Conservation (phyloP, 257 asterid genomes). For the Misopates orontium region DNA sequence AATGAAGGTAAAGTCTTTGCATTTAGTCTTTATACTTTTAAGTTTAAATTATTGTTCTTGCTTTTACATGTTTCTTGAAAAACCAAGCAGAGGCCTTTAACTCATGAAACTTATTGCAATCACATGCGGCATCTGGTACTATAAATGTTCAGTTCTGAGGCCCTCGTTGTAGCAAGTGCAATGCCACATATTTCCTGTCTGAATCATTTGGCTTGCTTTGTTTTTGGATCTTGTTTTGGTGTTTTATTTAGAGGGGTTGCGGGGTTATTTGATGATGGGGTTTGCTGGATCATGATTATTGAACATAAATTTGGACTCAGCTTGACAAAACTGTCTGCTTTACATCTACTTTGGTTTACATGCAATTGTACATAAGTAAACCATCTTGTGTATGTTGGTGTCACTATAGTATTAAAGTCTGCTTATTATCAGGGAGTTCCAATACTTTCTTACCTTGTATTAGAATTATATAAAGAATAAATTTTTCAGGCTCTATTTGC, state of each 20-base stretch:
- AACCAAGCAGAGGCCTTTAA: not conserved
- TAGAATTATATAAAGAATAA: not conserved
- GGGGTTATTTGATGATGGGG: conserved; percentile 3
- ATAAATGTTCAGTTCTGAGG: conserved; percentile 6
- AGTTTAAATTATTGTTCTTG: no score
- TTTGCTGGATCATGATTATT: conserved; percentile 24
- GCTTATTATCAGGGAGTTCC: not conserved
- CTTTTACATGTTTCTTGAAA: not conserved
- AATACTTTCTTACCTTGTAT: conserved; percentile 4
- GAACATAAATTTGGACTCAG: conserved; percentile 16
- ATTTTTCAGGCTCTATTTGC: conserved; percentile 1
- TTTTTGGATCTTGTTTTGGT: conserved; percentile 14
- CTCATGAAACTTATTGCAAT: not conserved
- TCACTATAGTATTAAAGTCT: not conserved
- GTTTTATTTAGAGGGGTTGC: conserved; percentile 14
- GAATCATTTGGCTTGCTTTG: conserved; percentile 22
- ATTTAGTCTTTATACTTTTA: not conserved
- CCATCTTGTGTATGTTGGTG: not conserved
- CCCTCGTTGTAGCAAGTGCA: not conserved
- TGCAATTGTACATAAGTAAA: not conserved
- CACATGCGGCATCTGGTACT: conserved; percentile 11
- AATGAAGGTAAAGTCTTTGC: conserved; percentile 63
- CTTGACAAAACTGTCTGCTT: conserved; percentile 3
- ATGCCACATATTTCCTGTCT: not conserved
- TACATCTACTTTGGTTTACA: not conserved